Conservation (phyloP, 2,329 filamentous ascomycete genomes). For the Didymella segeticola region DNA sequence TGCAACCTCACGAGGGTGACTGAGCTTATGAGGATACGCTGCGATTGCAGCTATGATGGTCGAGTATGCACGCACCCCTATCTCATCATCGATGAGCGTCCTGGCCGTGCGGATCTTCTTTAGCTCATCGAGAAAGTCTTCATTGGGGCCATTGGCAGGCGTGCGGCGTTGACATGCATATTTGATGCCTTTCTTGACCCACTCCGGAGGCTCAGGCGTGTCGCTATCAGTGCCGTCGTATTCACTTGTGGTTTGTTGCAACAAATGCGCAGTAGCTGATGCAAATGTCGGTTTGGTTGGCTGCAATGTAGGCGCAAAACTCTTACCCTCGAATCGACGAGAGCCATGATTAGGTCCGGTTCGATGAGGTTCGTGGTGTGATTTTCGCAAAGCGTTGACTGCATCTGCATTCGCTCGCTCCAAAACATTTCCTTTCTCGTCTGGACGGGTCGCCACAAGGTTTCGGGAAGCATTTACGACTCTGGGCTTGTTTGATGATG, state of each 20-base stretch:
- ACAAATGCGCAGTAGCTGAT: constrained; percentile 51
- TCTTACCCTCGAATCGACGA: constrained; percentile 43
- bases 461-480: constrained; percentile 26
- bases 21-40: constrained; percentile 73
- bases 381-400: constrained; percentile 21
- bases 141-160: constrained; percentile 73
- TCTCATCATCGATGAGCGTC: constrained; percentile 73
- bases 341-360: constrained; percentile 28
- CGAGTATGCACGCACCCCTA: constrained; percentile 85
- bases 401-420: constrained; percentile 62
- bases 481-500: constrained; percentile 17
- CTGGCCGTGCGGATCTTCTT: constrained; percentile 76
- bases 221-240: constrained; percentile 65
- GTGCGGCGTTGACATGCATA: constrained; percentile 86
- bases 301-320: constrained; percentile 35
- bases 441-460: constrained; percentile 28
- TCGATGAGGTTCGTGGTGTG: constrained; percentile 21
- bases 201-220: constrained; percentile 73
- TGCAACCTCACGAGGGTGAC: constrained; percentile 51
- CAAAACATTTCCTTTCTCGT: constrained; percentile 51
- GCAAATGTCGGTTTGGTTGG: constrained; percentile 17
- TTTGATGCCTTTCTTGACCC: constrained; percentile 65
- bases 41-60: constrained; percentile 83
- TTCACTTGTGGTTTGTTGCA: constrained; percentile 78
- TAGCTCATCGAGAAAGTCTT: constrained; percentile 75